Conservation (phyloP, 805 yeast species). For the Hanseniaspora lachancei region DNA sequence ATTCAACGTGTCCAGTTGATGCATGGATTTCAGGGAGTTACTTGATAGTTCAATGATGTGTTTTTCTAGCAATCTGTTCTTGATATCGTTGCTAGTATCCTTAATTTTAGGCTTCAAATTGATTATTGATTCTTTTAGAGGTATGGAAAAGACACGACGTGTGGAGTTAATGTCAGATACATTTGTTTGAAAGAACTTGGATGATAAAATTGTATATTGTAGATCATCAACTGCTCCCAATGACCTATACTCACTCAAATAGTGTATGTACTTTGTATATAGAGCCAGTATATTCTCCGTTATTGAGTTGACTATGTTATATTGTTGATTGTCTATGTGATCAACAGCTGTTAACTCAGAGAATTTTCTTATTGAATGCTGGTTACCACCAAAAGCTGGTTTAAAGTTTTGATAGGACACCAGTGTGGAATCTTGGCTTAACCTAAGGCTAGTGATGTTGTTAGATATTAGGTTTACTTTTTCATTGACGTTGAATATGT, state of each 20-base stretch:
- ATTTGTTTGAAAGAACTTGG: conserved; percentile 23
- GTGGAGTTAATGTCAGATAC: conserved; percentile 17
- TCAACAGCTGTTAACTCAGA: background rate
- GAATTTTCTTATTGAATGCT: background rate
- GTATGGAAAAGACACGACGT: background rate
- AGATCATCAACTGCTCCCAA: conserved; percentile 32
- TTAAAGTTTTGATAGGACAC: background rate
- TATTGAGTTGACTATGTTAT: background rate
- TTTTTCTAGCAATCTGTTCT: background rate
- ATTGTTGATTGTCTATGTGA: background rate
- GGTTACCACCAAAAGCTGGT: background rate
- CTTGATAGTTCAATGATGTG: background rate
- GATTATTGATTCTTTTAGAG: conserved; percentile 10
- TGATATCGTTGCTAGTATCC: background rate
- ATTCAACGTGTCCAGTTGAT: background rate
- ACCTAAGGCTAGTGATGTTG: background rate
- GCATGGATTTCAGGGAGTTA: background rate
- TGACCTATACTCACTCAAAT: background rate
- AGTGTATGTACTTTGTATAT: background rate
- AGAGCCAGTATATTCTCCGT: background rate
- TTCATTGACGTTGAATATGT: background rate
- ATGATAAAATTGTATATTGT: conserved; percentile 37
- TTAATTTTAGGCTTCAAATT: background rate
- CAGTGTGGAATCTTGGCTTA: conserved; percentile 2
- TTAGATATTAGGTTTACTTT: background rate